Conservation (phyloP, 225 moss, liverwort and hornwort species). For the Antitrichia curtipendula region DNA sequence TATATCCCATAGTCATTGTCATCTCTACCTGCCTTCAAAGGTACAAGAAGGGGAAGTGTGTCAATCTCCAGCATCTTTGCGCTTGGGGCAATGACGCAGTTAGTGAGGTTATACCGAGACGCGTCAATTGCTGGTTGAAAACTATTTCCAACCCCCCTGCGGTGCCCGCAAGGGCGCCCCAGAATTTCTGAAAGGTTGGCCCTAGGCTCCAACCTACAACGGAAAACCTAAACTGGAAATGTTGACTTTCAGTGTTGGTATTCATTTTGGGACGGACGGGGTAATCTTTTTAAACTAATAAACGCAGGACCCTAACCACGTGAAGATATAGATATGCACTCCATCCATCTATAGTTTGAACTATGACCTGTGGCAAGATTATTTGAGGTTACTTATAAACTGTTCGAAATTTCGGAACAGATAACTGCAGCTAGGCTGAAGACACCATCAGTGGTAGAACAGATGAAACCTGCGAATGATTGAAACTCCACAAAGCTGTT, state of each 20-base stretch:
- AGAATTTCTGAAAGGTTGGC: conserved; percentile 86
- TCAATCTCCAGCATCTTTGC: not conserved
- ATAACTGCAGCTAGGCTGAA: not conserved
- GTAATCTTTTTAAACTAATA: too few species aligned
- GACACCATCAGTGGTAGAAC: not conserved
- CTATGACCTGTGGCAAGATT: not conserved
- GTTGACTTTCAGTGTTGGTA: rapidly evolving
- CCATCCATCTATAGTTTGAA: not conserved
- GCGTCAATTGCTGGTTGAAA: conserved; percentile 89
- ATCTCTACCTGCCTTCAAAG: not conserved
- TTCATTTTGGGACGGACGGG: too few species aligned
- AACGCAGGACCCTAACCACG: not conserved
- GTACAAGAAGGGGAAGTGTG: not conserved
- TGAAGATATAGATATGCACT: not conserved
- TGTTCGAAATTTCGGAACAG: not conserved
- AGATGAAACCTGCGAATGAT: conserved; percentile 59
- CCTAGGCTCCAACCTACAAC: conserved; percentile 10
- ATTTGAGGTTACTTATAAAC: not conserved
- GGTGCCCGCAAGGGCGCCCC: conserved; percentile 53
- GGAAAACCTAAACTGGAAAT: not conserved
- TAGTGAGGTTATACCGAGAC: conserved; percentile 61
- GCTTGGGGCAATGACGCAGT: conserved; percentile 89
- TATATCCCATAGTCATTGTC: not conserved
- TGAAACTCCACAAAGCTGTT: conserved; percentile 96
- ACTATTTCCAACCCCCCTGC: conserved; percentile 83